Evolutionary conservation across 257 asterid genomes (phyloP), one percentile per base, ranked within the genome.

Genomic region (Primulina huaijiensis): DNA sequence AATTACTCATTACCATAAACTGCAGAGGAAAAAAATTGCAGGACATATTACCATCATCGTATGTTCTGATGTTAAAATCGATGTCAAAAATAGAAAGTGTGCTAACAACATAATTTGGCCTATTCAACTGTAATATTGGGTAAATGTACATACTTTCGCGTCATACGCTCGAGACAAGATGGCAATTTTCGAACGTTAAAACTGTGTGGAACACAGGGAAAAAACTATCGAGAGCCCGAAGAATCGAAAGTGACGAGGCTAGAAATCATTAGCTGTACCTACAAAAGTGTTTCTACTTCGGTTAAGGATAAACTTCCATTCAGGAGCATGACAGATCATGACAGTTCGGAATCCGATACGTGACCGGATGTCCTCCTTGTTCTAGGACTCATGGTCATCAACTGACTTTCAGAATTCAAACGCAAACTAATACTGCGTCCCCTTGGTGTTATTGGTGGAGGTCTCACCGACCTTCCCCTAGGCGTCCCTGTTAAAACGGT

Each of bases 301-400:
- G 33, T 40, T 40, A 10, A 8, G 40, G 43, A 21, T 43, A 23
- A 23, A 27, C 27, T 25, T 70, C 62, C 57, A 9, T 37, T 27
- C 58, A 27, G 59, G 40, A 20, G 8, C 16, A 19, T 21, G n/a
- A 4, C 25, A 60, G 62, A 17, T 69, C 82, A 87, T 25, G 88
- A 31, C 9, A 92, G 69, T 75, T 92, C 96, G 0, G 98, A 88
- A 82, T 92, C 97, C 11, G 98, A 92, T 67, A 59, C 78, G 55
- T 82, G 90, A 2, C 94, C 95, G 0, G 96, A 87, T 73, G 67
- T 55, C 78, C 89, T 83, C 59, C 88, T 79, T 70, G 83, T 64
- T 77, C 76, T 82, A 40, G 89, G 92, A 64, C 85, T 86, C 80
- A 70, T 76, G 35, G 63, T 5, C 79, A 38, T 68, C 62, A 84